Percentiles rank a stretch among this genome's conserved stretches.
Conservation (phyloP, 1,284 basidiomycete genomes). For the Exsudoporus floridanus region DNA sequence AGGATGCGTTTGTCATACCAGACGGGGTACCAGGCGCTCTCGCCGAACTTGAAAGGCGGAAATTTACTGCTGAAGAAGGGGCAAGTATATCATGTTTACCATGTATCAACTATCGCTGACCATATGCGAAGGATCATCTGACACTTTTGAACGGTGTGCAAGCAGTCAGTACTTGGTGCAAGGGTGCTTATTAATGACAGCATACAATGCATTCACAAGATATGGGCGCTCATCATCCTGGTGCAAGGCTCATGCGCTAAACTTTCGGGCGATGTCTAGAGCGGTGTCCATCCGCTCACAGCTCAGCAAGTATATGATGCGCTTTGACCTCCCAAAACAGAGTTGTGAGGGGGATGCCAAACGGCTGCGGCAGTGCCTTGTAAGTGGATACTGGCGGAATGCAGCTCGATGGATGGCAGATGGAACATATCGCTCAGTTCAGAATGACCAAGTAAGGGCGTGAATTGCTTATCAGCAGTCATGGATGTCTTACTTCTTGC, state of each 20-base stretch:
- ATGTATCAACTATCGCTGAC: slow-evolving; percentile 7
- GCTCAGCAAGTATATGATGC: slow-evolving; percentile 87
- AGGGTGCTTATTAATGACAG: slow-evolving; percentile 40
- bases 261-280: slow-evolving; percentile 89
- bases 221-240: slow-evolving; percentile 84
- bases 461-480: not conserved
- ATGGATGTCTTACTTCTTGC: slow-evolving; percentile 6
- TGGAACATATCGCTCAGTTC: slow-evolving; percentile 83
- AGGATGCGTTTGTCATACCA: slow-evolving; percentile 88
- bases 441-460: slow-evolving; percentile 72
- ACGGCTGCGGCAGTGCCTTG: slow-evolving; percentile 79
- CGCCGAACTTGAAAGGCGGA: slow-evolving; percentile 86
- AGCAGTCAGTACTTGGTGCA: not conserved
- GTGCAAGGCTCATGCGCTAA: slow-evolving; percentile 91
- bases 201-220: slow-evolving; percentile 87
- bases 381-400: slow-evolving; percentile 93
- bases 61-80: slow-evolving; percentile 97
- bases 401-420: slow-evolving; percentile 87
- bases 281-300: slow-evolving; percentile 91
- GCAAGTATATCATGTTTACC: slow-evolving; percentile 42
- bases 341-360: slow-evolving; percentile 86
- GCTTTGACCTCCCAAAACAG: slow-evolving; percentile 75
- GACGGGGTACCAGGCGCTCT: slow-evolving; percentile 82
- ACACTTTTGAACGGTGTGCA: slow-evolving; percentile 83
- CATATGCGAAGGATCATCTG: slow-evolving; percentile 73